Conservation (phyloP, 495 filamentous ascomycete genomes). For the Parathielavia appendiculata region DNA sequence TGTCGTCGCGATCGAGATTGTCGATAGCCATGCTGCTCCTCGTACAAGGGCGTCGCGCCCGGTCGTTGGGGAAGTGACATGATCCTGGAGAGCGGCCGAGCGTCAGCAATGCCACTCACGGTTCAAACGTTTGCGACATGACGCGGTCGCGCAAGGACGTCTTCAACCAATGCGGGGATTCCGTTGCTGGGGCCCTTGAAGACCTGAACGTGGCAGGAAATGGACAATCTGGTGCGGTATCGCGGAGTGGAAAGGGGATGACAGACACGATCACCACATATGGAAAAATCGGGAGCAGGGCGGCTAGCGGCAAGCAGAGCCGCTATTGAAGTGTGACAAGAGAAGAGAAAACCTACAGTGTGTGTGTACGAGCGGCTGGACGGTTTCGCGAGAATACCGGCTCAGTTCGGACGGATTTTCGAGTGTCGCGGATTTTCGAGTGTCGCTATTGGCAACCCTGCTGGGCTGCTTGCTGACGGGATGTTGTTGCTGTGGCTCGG, state of each 20-base stretch:
- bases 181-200: slow-evolving; percentile 8
- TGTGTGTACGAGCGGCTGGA: too few species aligned
- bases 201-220: not conserved
- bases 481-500: slow-evolving; percentile 16
- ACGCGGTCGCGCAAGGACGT: slow-evolving; percentile 12
- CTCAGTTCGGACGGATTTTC: not conserved
- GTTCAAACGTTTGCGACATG: not conserved
- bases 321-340: not conserved
- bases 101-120: slow-evolving; percentile 22
- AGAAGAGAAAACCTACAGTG: not conserved
- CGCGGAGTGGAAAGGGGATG: not conserved
- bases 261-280: not conserved
- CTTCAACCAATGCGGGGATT: slow-evolving; percentile 23
- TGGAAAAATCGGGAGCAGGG: not conserved
- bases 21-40: slow-evolving; percentile 56
- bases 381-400: too few species aligned
- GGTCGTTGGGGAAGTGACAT: slow-evolving; percentile 70
- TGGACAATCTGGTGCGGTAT: not conserved
- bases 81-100: slow-evolving; percentile 21
- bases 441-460: slow-evolving; percentile 21
- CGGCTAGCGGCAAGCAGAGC: too few species aligned
- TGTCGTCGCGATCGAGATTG: slow-evolving; percentile 60
- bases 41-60: slow-evolving; percentile 54
- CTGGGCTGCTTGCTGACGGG: slow-evolving; percentile 4
- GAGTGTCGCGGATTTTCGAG: not conserved